These are phyloP conservation scores for Mucor lusitanicus DNA, from an alignment of 371 early-diverging fungal species.

Conservation along the genomic window DNA sequence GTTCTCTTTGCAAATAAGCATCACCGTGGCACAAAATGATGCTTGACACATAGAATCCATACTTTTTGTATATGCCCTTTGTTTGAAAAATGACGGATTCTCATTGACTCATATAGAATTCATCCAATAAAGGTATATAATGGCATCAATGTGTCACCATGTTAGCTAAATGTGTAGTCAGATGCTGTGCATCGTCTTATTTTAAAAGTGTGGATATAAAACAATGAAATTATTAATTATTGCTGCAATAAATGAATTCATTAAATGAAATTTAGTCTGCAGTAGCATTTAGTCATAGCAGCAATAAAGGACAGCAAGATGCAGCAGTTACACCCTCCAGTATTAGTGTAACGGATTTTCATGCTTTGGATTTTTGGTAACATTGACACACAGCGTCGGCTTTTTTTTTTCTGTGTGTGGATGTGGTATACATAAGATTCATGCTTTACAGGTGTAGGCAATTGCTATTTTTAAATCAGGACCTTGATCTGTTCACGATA, in stretches of 20 bases:
- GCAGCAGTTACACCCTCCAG: background rate
- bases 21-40: background rate
- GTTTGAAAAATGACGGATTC: background rate
- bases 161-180: background rate
- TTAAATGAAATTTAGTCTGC: background rate
- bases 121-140: background rate
- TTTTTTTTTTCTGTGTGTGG: background rate
- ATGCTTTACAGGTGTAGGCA: background rate
- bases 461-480: background rate
- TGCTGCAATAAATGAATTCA: background rate
- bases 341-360: background rate
- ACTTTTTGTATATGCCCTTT: background rate
- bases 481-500: background rate
- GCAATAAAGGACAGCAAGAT: background rate
- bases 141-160: background rate
- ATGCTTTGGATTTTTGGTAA: background rate
- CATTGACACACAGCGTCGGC: background rate
- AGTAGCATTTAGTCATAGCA: background rate
- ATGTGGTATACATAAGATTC: background rate
- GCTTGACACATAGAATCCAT: constrained; percentile 1
- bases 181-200: background rate
- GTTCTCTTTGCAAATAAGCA: background rate
- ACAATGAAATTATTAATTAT: background rate
- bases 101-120: background rate
- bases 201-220: background rate